Percentiles rank a stretch among this genome's conserved stretches.
Conservation (phyloP, 441 rosid genomes). For the Kokia cookei region DNA sequence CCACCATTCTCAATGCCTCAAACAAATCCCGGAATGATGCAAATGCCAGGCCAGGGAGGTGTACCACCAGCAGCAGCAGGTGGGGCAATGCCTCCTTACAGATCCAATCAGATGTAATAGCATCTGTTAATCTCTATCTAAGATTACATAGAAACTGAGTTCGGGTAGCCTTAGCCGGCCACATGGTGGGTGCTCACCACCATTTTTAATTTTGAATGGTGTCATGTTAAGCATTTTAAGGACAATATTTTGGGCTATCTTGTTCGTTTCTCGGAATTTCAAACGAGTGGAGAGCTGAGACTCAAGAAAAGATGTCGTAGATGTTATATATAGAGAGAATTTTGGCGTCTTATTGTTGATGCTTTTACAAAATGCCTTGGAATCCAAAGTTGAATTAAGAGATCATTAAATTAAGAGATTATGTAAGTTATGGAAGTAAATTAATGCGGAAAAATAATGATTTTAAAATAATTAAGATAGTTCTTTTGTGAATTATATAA, state of each 20-base stretch:
- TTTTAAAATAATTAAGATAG: no score
- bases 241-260: not conserved
- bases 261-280: not conserved
- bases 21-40: conserved; percentile 59
- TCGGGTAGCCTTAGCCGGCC: not conserved
- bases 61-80: conserved; percentile 13
- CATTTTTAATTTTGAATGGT: not conserved
- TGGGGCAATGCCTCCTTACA: conserved; percentile 36
- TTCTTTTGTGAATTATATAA: no score
- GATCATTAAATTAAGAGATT: no score
- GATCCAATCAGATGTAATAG: conserved; percentile 36
- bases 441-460: no score
- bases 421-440: no score
- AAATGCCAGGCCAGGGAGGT: conserved; percentile 33
- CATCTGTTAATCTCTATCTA: not conserved
- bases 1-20: conserved; percentile 47
- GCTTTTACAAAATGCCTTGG: not conserved
- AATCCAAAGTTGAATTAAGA: not conserved
- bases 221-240: not conserved
- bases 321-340: not conserved
- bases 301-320: not conserved
- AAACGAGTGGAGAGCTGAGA: not conserved
- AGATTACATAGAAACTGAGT: not conserved
- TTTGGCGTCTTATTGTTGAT: not conserved
- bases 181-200: not conserved